Base-by-base conservation (phyloP, 2,329 filamentous ascomycete species). In the Rugonectria rugulosa region DNA sequence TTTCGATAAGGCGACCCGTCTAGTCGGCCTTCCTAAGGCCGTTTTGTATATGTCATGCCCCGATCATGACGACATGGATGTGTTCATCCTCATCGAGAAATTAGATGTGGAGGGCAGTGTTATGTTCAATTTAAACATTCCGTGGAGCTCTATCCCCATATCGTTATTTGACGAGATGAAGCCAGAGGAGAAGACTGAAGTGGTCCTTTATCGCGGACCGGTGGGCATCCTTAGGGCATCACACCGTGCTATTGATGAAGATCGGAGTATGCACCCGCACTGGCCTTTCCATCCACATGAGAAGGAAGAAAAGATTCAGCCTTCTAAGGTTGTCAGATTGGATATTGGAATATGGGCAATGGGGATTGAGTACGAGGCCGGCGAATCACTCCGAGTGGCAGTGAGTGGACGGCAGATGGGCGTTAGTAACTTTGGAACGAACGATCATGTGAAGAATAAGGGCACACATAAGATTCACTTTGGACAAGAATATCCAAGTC, bases 271-370 rank as follows among this genome's bases (percentile, higher is more conserved):
- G 20, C 63, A 63, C 8, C 68, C 64, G 0, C 67, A 74, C 12
- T 72, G 66, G 38, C 73, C 66, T 6, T 69, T 65, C 49, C 65
- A 79, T 44, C 70, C 77, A 0, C 76, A 81, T 51, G 68, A 71
- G 5, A 63, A 65, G 14, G 69, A 77, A 37, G 70, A 78, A 37
- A 77, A 78, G 60, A 67, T 80, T 1, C 49, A 62, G 3, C 71
- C 70, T 0, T 78, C 78, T 0, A 65, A 73, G 6, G 64, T 80
- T 17, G 76, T 79, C 4, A 73, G 73, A 60, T 64, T 81, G 5
- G 77, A 81, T 40, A 80, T 81, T 53, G 77, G 76, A 0, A 76
- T 81, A 11, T 81, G 77, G 77, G 72, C 74, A 0, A 74, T 76
- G 68, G 78, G 78, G 0, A 70, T 79, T 0, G 74, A 79, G 23